phyloP scores from a whole-genome alignment of 495 filamentous ascomycete genomes.

The Xylaria palmicola region DNA sequence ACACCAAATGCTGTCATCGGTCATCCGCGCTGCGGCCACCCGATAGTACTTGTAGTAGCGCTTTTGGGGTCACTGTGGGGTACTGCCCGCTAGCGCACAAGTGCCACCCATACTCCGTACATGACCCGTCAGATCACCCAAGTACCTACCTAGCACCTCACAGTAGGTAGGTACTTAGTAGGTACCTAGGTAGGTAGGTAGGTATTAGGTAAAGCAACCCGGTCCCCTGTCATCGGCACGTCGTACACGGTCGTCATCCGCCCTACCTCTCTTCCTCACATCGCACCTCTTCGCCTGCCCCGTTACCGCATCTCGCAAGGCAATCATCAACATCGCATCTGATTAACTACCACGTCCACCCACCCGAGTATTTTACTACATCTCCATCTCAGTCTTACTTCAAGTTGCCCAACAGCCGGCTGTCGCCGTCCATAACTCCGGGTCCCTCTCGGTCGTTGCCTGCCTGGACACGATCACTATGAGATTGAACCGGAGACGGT shows the following conservation, averaged over 20 bases:
- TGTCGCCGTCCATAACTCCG: background rate
- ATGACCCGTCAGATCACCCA: background rate
- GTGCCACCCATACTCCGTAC: background rate
- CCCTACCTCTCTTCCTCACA: slow-evolving; percentile 3
- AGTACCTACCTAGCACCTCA: too few species aligned
- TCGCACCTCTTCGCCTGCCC: too few species aligned
- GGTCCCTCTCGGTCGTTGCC: slow-evolving; percentile 28
- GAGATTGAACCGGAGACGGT: slow-evolving; percentile 40
- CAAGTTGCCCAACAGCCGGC: slow-evolving; percentile 18
- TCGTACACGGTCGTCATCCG: slow-evolving; percentile 15
- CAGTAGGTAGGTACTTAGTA: too few species aligned
- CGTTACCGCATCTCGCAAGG: too few species aligned
- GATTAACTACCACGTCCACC: too few species aligned
- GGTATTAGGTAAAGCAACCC: background rate
- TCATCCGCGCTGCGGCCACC: slow-evolving; percentile 8
- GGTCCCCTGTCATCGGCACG: background rate
- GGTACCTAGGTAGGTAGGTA: background rate
- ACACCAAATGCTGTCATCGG: slow-evolving; percentile 9
- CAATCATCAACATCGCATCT: too few species aligned
- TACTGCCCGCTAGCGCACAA: background rate
- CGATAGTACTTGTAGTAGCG: background rate
- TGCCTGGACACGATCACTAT: slow-evolving; percentile 35
- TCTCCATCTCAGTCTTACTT: too few species aligned
- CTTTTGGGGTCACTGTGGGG: background rate
- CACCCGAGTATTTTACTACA: too few species aligned